Base-by-base conservation (phyloP, 106 monocot species). In the Vanilla planifolia region DNA sequence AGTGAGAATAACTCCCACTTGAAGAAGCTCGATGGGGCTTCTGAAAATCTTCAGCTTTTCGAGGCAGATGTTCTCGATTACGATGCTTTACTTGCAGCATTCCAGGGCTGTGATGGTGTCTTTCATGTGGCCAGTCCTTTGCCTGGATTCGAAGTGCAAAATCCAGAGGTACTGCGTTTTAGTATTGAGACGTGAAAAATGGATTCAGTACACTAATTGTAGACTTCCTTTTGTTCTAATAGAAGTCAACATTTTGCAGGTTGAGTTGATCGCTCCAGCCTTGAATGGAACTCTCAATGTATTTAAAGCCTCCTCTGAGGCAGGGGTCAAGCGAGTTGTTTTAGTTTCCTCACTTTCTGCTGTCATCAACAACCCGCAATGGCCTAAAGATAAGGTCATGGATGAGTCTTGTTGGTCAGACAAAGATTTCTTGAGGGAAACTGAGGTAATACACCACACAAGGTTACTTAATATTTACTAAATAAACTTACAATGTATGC, bases 391-490 rank as follows among this genome's bases (percentile, higher is more conserved):
- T 43, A 69, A 47, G 62, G 34, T 69, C 41, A 76, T 69, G 60
- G 75, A 84, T 66, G 84, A 84, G 72, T 58, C 65, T 14, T 84
- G 71, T 51, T 84, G 71, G 71, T 84, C 84, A 16, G 71, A 71
- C 39, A 19, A 29, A 20, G 67, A 79, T 1, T 33, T 61, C 11
- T 74, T 75, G 41, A 59, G 26, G 41, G 46, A 39, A 30, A 68
- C 22, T 30, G 51, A 74, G 77, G 82, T 82, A 76, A 41, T 57
- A 8, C 23, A n/a, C n/a, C n/a, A n/a, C n/a, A n/a, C n/a, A n/a
- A n/a, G n/a, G n/a, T n/a, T n/a, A n/a, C n/a, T n/a, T n/a, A n/a
- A n/a, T n/a, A n/a, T n/a, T n/a, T n/a, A n/a, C n/a, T n/a, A n/a
- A n/a, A n/a, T n/a, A n/a, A n/a, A n/a, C n/a, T n/a, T n/a, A n/a